Percentiles rank a stretch among this genome's conserved stretches.
These are phyloP conservation scores for Penicillium simplicissimum DNA, from an alignment of 495 filamentous ascomycete genomes.

Conservation along the genomic window DNA sequence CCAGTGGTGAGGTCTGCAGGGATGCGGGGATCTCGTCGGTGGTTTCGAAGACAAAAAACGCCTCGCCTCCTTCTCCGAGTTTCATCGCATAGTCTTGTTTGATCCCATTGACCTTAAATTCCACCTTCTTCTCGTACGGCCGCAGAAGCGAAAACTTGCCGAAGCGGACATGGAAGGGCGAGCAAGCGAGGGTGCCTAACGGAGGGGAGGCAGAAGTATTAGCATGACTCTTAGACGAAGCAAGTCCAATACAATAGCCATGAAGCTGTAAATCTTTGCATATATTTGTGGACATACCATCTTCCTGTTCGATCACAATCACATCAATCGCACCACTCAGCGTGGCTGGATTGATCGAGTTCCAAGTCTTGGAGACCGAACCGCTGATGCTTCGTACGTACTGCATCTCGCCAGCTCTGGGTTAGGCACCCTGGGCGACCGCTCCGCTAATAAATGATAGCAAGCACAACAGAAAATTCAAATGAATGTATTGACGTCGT, in stretches of 20 bases:
- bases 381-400: conserved; percentile 96
- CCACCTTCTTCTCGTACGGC: conserved; percentile 98
- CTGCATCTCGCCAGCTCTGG: conserved; percentile 66
- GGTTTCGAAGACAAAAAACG: conserved; percentile 98
- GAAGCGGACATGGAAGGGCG: conserved; percentile 97
- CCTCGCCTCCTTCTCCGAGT: conserved; percentile 93
- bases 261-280: no score
- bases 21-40: conserved; percentile 82
- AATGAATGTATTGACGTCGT: not conserved
- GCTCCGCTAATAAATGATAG: conserved; percentile 10
- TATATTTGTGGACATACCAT: conserved; percentile 56
- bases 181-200: conserved; percentile 75
- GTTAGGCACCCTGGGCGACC: conserved; percentile 22
- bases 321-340: conserved; percentile 98
- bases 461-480: conserved; percentile 1
- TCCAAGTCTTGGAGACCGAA: conserved; percentile 98
- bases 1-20: conserved; percentile 89
- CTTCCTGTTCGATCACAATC: conserved; percentile 96
- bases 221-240: not conserved
- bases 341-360: conserved; percentile 97
- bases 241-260: not conserved
- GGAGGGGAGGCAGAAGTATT: conserved; percentile 2
- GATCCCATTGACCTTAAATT: conserved; percentile 90
- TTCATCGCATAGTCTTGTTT: conserved; percentile 98
- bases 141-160: conserved; percentile 96